phyloP scores from a whole-genome alignment of 805 yeast genomes.

The Barnettozyma siamensis region DNA sequence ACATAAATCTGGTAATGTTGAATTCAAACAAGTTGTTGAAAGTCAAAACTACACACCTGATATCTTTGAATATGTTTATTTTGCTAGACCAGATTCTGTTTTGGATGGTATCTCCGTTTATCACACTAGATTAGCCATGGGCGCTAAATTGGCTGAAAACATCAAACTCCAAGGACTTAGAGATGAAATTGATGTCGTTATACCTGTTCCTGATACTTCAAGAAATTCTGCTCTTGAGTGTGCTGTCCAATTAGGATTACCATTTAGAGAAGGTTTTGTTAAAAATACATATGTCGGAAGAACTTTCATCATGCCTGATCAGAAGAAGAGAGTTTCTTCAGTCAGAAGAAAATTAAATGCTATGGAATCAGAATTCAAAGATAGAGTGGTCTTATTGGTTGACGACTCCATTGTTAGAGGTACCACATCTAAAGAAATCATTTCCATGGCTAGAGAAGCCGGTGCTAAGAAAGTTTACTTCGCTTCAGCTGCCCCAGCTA shows the following conservation, averaged over 20 bases:
- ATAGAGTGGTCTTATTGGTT: constrained; percentile 78
- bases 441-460: constrained; percentile 97
- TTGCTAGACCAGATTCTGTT: constrained; percentile 96
- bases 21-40: constrained; percentile 80
- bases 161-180: constrained; percentile 47
- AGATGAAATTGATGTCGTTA: constrained; percentile 80
- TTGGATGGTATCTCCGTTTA: constrained; percentile 96
- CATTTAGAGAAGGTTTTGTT: constrained; percentile 95
- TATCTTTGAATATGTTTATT: constrained; percentile 94
- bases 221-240: constrained; percentile 91
- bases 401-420: constrained; percentile 98
- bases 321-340: constrained; percentile 85
- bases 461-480: constrained; percentile 94
- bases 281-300: constrained; percentile 96
- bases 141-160: constrained; percentile 75
- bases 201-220: constrained; percentile 98
- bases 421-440: constrained; percentile 93
- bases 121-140: constrained; percentile 90
- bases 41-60: constrained; percentile 84
- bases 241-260: constrained; percentile 71
- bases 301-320: constrained; percentile 98
- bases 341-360: constrained; percentile 95
- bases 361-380: constrained; percentile 87
- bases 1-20: constrained; percentile 72
- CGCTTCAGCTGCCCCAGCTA: constrained; percentile 98